Conservation (phyloP, 1,139 yeast species). For the Taphrina flavorubra region DNA sequence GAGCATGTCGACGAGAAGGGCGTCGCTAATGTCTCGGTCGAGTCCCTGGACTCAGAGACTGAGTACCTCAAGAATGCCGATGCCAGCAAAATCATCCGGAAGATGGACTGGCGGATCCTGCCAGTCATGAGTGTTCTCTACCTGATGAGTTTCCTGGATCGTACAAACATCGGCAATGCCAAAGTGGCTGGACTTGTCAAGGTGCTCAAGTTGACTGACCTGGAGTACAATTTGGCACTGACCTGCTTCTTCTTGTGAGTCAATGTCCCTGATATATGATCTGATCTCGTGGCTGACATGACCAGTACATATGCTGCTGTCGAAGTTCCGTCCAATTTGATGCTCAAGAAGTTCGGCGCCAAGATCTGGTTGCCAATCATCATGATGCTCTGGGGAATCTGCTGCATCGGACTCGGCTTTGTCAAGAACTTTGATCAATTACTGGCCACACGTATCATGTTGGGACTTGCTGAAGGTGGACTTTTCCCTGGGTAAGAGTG, state of each 20-base stretch:
- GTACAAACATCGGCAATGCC: constrained; percentile 59
- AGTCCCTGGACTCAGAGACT: constrained; percentile 13
- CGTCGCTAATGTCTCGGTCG: constrained; percentile 2
- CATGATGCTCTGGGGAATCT: constrained; percentile 52
- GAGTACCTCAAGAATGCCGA: constrained; percentile 34
- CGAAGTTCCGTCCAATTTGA: constrained; percentile 69
- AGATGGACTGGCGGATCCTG: constrained; percentile 40
- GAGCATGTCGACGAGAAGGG: constrained; percentile 33
- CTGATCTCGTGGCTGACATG: constrained; percentile 59
- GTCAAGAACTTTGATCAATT: constrained; percentile 63
- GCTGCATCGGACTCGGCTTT: constrained; percentile 58
- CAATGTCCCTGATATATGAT: constrained; percentile 48
- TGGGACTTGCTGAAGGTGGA: constrained; percentile 71
- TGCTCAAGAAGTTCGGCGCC: constrained; percentile 65
- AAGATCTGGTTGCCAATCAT: constrained; percentile 59
- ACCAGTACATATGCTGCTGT: constrained; percentile 72
- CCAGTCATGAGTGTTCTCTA: constrained; percentile 40
- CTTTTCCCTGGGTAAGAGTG: constrained; percentile 58
- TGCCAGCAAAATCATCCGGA: constrained; percentile 25
- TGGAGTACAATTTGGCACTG: constrained; percentile 60
- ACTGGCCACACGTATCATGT: constrained; percentile 61
- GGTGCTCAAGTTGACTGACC: constrained; percentile 61
- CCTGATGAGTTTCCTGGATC: constrained; percentile 59
- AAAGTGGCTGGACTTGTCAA: constrained; percentile 62
- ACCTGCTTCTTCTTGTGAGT: constrained; percentile 37